Base-by-base conservation (phyloP, 2,329 filamentous ascomycete genomes). In the Knufia petricola region DNA sequence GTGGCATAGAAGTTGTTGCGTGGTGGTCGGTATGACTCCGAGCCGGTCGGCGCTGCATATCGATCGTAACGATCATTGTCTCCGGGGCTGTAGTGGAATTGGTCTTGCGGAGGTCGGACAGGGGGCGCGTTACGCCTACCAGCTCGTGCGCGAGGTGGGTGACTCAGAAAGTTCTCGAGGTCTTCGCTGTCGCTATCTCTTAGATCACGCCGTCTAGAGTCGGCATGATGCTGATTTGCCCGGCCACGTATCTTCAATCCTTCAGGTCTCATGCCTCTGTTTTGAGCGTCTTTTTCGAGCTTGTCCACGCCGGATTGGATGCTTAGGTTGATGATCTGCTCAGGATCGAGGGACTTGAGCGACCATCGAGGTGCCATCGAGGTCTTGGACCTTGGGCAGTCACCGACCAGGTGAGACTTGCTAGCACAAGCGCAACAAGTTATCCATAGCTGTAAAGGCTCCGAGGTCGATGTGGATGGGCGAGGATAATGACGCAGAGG, bases 401-500 rank as follows among this genome's bases (percentile, higher is more conserved):
- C 69, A 7, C 69, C 69, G 6, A 70, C 56, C 3, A 72, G 58
- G 57, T 72, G 69, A 19, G 59, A 60, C 43, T 61, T 63, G 55
- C 68, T 71, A 26, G 63, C 62, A 56, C 69, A 72, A 47, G 65
- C 59, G 24, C 65, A 63, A 55, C 69, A 72, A 26, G 65, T 71
- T 30, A 72, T 61, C 26, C 68, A 71, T 12, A 72, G 63, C 9
- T 60, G 59, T 9, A 69, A 56, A 6, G 63, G 59, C 4, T 61
- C 59, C 4, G 15, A 21, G 58, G 47, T 7, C 50, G 21, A 59
- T 12, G 23, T 20, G 28, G 58, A 30, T 54, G 55, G 20, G 48
- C 58, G 8, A 23, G 64, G 64, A 10, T 66, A 58, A 50, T 67
- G 86, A 20, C 82, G 65, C 41, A 72, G 67, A 46, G 75, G 72